These are phyloP conservation scores for Lunularia cruciata DNA, from an alignment of 225 moss, liverwort and hornwort species.

Conservation along the genomic window DNA sequence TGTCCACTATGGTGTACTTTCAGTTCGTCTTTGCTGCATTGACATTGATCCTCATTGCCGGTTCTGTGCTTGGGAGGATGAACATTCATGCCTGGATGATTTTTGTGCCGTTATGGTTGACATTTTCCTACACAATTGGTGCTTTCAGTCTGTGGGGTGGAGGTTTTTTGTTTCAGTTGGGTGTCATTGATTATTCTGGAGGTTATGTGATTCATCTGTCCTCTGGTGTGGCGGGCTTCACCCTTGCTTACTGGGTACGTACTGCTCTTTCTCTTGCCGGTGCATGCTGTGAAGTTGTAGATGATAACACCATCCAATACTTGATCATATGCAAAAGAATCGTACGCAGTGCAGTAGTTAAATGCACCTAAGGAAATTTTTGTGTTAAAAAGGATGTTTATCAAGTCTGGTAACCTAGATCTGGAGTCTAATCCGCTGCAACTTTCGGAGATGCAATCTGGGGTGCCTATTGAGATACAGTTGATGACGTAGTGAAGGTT, in stretches of 20 bases:
- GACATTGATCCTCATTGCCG: constrained; percentile 12
- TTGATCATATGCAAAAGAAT: neutral
- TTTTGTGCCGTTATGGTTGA: constrained; percentile 44
- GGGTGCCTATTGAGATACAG: too few relatives aligned
- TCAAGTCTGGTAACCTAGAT: too few relatives aligned
- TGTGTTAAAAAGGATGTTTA: too few relatives aligned
- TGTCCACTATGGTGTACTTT: neutral
- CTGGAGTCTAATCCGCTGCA: too few relatives aligned
- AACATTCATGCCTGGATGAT: constrained; percentile 29
- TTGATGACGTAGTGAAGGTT: too few relatives aligned
- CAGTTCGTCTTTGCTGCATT: constrained; percentile 9
- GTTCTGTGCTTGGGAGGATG: constrained; percentile 15
- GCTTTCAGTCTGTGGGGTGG: constrained; percentile 47
- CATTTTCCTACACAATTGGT: constrained; percentile 39
- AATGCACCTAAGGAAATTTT: too few relatives aligned
- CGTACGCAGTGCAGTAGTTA: too few relatives aligned
- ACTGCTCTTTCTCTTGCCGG: neutral
- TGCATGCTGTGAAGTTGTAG: neutral
- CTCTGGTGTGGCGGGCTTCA: constrained; percentile 29
- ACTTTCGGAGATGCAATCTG: too few relatives aligned
- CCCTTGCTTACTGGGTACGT: constrained; percentile 39
- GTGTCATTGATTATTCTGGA: constrained; percentile 46
- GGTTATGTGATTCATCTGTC: constrained; percentile 51
- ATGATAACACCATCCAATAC: neutral
- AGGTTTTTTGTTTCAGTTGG: constrained; percentile 42